Evolutionary conservation across 306 rosid species (phyloP), one percentile per base, ranked within the genome.

Genomic region (Pyrus betulifolia): DNA sequence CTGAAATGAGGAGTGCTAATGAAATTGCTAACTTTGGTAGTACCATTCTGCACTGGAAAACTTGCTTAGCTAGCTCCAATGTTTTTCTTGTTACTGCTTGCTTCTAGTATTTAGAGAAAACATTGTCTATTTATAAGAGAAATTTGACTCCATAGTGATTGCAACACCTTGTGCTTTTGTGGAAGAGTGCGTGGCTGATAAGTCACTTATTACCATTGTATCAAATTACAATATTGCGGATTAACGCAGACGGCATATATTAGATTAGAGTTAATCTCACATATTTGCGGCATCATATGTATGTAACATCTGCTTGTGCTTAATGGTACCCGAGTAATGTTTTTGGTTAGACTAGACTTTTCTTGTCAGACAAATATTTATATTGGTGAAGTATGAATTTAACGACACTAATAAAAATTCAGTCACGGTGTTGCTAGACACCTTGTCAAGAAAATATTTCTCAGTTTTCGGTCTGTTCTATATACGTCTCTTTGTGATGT

Each of bases 21-120:
- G 70, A 79, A 57, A 72, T 58, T 8, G 75, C 42, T 2, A 71
- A 40, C 11, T 74, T 79, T 7, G 69, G 78, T 7, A 59, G 78
- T 71, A 67, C 82, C 88, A 85, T 83, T 67, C 45, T 81, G 28
- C 52, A 2, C 49, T 38, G 3, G 22, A 58, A 65, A 30, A 11
- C 40, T 46, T 54, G 27, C 12, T 40, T 60, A 25, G 67, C 17
- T 51, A 17, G 25, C 44, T 51, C 2, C 52, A 13, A 4, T 71
- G 9, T 17, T 22, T 57, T 14, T n/a, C 52, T 57, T 58, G 54
- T 57, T 38, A 72, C 67, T 66, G 4, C 54, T 55, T 74, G 11
- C 23, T 73, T 28, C 51, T 73, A 46, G n/a, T 81, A 63, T 49
- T 80, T 52, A 19, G 51, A 66, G 21, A 65, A 65, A 44, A n/a